Conservation (phyloP, 106 monocot genomes). For the Acorus gramineus region DNA sequence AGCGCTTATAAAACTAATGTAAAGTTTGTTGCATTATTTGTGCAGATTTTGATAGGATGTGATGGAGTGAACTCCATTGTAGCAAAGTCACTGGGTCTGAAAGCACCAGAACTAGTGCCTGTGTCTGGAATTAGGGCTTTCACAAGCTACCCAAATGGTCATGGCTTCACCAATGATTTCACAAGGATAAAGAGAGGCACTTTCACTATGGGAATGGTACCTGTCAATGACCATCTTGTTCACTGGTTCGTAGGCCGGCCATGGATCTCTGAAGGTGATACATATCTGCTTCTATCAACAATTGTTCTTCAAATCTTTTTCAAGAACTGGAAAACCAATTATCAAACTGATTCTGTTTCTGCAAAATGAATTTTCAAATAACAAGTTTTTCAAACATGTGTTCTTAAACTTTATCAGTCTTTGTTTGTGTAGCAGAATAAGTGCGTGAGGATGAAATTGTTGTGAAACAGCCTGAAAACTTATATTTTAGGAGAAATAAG, state of each 20-base stretch:
- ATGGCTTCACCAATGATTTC: constrained; percentile 19
- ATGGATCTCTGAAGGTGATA: constrained; percentile 2
- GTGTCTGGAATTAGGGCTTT: constrained; percentile 4
- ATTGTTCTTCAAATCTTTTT: too few species aligned
- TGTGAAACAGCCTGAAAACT: too few species aligned
- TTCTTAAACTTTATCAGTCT: too few species aligned
- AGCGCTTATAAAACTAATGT: not conserved
- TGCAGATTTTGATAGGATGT: constrained; percentile 47
- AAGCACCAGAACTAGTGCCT: constrained; percentile 5
- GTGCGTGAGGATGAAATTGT: too few species aligned
- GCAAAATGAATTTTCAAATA: too few species aligned
- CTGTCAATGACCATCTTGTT: constrained; percentile 19
- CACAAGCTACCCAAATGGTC: constrained; percentile 26
- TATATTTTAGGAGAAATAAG: too few species aligned
- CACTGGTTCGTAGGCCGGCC: constrained; percentile 24
- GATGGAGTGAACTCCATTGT: constrained; percentile 45
- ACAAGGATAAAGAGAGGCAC: not conserved
- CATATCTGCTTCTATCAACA: too few species aligned
- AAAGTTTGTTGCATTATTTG: not conserved
- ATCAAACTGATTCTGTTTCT: too few species aligned
- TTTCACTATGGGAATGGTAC: constrained; percentile 17
- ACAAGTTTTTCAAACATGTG: too few species aligned
- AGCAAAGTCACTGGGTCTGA: constrained; percentile 22
- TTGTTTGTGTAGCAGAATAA: too few species aligned
- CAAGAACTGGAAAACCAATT: too few species aligned